Conservation (phyloP, 176 grass and related monocot genomes). For the Ensete glaucum region DNA sequence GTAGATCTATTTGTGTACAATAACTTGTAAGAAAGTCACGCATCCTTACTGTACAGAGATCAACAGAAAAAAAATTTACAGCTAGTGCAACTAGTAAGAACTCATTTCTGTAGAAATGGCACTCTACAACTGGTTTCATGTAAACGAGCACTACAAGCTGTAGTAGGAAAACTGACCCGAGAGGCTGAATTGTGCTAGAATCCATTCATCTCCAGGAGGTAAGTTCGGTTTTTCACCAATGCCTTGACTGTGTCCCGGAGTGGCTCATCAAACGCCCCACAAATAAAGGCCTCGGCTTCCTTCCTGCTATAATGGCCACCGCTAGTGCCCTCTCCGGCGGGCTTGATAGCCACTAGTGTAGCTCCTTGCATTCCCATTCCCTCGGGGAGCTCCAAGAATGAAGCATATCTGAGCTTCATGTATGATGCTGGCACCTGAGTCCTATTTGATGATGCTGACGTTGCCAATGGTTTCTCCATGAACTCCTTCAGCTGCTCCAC, state of each 20-base stretch:
- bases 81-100: too few species aligned
- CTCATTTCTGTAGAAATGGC: too few species aligned
- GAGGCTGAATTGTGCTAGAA: slow-evolving; percentile 36
- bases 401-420: slow-evolving; percentile 1
- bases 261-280: neutral
- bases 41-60: too few species aligned
- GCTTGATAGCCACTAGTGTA: neutral
- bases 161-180: too few species aligned
- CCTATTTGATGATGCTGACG: neutral
- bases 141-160: too few species aligned
- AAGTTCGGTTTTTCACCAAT: neutral
- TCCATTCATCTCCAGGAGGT: neutral
- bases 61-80: too few species aligned
- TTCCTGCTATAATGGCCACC: neutral
- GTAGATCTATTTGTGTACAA: too few species aligned
- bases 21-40: too few species aligned
- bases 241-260: neutral
- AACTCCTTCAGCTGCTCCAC: neutral
- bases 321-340: neutral
- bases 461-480: neutral
- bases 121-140: too few species aligned
- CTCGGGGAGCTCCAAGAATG: neutral
- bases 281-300: neutral
- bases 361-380: neutral
- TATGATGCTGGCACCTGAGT: neutral